These are phyloP conservation scores for Solioccasus polychromus DNA, from an alignment of 768 basidiomycete species.

Conservation along the genomic window DNA sequence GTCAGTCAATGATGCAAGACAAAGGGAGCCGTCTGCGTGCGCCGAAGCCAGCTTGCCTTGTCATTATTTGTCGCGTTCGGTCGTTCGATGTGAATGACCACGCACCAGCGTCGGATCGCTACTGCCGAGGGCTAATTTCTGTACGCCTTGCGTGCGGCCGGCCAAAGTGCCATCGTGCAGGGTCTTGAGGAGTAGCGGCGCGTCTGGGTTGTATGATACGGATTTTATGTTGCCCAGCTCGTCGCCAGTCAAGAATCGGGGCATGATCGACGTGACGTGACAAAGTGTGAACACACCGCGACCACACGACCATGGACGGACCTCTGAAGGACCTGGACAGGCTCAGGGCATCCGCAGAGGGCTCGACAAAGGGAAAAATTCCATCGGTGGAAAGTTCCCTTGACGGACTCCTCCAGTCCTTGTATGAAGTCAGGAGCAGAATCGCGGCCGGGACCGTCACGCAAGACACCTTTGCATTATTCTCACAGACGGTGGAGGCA, in stretches of 20 bases:
- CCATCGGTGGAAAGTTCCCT: conserved; percentile 58
- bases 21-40: conserved; percentile 56
- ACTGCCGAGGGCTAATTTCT: conserved; percentile 35
- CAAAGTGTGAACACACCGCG: conserved; percentile 5
- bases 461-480: conserved; percentile 45
- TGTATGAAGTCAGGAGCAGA: conserved; percentile 54
- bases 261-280: conserved; percentile 43
- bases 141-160: conserved; percentile 37
- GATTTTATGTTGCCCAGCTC: conserved; percentile 75
- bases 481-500: conserved; percentile 59
- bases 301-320: conserved; percentile 54
- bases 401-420: conserved; percentile 56
- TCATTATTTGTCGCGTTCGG: conserved; percentile 22
- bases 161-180: conserved; percentile 32
- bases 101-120: conserved; percentile 40
- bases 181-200: conserved; percentile 30
- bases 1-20: conserved; percentile 41
- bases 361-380: conserved; percentile 47
- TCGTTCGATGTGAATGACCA: conserved; percentile 7
- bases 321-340: conserved; percentile 77
- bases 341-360: conserved; percentile 61
- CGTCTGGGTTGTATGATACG: conserved; percentile 40
- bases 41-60: conserved; percentile 66
- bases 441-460: conserved; percentile 48
- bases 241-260: conserved; percentile 73